Evolutionary conservation across 164 flowering plant genomes (phyloP).

Genomic region (Sextonia rubra): DNA sequence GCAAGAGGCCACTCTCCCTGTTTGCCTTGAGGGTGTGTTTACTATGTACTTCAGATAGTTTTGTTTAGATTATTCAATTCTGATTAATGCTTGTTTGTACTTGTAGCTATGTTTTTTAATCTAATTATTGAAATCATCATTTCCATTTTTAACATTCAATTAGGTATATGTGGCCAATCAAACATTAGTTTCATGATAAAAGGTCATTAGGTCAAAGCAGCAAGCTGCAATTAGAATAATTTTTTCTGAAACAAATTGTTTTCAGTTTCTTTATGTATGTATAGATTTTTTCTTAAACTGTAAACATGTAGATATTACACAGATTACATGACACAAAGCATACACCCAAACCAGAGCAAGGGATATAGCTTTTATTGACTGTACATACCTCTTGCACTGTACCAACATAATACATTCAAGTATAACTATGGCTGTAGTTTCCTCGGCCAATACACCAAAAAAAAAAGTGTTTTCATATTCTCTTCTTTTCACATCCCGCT

Average conservation of each 20-base stretch:
- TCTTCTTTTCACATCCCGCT: too few relatives aligned
- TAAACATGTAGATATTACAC: not conserved
- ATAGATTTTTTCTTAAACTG: not conserved
- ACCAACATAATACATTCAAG: too few relatives aligned
- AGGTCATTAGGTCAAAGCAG: not conserved
- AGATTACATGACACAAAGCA: not conserved
- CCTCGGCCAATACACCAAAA: too few relatives aligned
- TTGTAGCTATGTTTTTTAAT: not conserved
- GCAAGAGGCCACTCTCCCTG: constrained; percentile 76
- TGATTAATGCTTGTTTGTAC: not conserved
- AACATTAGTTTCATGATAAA: not conserved
- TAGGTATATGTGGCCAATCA: not conserved
- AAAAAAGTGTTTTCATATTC: too few relatives aligned
- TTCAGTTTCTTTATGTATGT: not conserved
- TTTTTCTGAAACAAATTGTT: not conserved
- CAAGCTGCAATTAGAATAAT: too few relatives aligned
- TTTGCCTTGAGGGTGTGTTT: constrained; percentile 62
- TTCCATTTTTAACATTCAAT: not conserved
- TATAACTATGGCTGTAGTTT: too few relatives aligned
- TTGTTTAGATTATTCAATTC: not conserved
- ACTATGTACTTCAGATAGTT: not conserved
- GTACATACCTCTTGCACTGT: too few relatives aligned
- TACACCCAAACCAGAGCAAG: not conserved
- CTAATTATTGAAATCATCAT: not conserved
- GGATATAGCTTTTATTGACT: too few relatives aligned